Conservation (phyloP, 139 green algal genomes). For the Closterium sp. region DNA sequence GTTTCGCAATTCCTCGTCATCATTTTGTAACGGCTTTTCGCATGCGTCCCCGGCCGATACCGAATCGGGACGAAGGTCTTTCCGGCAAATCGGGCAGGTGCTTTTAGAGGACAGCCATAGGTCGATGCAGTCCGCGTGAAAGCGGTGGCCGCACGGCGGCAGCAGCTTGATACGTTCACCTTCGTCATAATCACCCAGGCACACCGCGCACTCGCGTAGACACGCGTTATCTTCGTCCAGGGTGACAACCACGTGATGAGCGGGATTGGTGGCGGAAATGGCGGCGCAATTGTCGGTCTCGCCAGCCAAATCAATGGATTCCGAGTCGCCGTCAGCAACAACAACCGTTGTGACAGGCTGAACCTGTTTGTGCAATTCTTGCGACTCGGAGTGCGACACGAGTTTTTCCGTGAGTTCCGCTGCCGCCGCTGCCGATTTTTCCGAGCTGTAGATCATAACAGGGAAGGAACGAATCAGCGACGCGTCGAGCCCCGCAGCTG, state of each 20-base stretch:
- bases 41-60: background rate
- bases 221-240: background rate
- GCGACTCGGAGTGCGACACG: background rate
- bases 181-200: constrained; percentile 9
- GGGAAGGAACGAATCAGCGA: background rate
- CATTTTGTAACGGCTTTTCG: no score
- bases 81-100: constrained; percentile 10
- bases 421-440: background rate
- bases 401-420: background rate
- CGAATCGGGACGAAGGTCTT: background rate
- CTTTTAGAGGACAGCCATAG: constrained; percentile 17
- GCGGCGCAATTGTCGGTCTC: background rate
- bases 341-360: no score
- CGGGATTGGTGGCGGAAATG: background rate
- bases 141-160: constrained; percentile 18
- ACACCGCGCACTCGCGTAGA: constrained; percentile 19
- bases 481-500: background rate
- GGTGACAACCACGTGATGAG: background rate
- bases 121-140: constrained; percentile 30
- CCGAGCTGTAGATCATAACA: background rate
- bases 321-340: background rate
- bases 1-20: background rate
- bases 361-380: background rate
- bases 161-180: constrained; percentile 23
- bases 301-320: background rate